Percentiles rank a stretch among this genome's conserved stretches.
These are phyloP conservation scores for Lepidopterella palustris DNA, from an alignment of 495 filamentous ascomycete species.

Conservation along the genomic window DNA sequence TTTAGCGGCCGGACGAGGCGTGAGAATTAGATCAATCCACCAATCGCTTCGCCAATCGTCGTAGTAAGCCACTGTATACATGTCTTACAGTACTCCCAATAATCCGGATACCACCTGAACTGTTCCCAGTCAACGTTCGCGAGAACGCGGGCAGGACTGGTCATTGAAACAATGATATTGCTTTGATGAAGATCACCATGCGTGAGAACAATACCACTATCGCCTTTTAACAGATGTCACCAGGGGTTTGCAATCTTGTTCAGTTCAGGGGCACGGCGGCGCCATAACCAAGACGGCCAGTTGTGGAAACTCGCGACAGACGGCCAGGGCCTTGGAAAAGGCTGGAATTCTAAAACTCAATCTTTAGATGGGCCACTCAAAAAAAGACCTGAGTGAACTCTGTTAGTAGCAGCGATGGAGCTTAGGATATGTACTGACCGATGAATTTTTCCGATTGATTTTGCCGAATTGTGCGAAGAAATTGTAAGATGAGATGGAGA, in stretches of 20 bases:
- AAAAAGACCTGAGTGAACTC: constrained; percentile 6
- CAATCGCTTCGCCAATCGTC: constrained; percentile 10
- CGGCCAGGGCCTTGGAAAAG: neutral
- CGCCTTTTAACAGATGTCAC: constrained; percentile 18
- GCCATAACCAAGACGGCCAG: constrained; percentile 18
- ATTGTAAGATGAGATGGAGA: constrained; percentile 35
- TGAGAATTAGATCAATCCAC: constrained; percentile 15
- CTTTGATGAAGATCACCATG: constrained; percentile 40
- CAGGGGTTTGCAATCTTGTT: constrained; percentile 16
- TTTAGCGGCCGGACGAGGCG: neutral
- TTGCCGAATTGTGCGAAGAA: neutral
- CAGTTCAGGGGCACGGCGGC: constrained; percentile 8
- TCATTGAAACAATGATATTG: constrained; percentile 40
- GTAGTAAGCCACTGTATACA: constrained; percentile 6
- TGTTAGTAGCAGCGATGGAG: constrained; percentile 4
- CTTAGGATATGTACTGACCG: neutral
- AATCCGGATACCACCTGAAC: constrained; percentile 41
- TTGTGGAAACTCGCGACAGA: constrained; percentile 19
- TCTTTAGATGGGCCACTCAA: constrained; percentile 3
- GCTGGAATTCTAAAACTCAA: constrained; percentile 1
- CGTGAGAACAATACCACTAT: constrained; percentile 36
- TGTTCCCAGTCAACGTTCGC: constrained; percentile 41
- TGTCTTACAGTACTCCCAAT: constrained; percentile 45
- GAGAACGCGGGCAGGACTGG: constrained; percentile 30
- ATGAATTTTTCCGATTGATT: neutral